Evolutionary conservation across 2,329 filamentous ascomycete species (phyloP).

Genomic region (Pseudocercospora vitis): DNA sequence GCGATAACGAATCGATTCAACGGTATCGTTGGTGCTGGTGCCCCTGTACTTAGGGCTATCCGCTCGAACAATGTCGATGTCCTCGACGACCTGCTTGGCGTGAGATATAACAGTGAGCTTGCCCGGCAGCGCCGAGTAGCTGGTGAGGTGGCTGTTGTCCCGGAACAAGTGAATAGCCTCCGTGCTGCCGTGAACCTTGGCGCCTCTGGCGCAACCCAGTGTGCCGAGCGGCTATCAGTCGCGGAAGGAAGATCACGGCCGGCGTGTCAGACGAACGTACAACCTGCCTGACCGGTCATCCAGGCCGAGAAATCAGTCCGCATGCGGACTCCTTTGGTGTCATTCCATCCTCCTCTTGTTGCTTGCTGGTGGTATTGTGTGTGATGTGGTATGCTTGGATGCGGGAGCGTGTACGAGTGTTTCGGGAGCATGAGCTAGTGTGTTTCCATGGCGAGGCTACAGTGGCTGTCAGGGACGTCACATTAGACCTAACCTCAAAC

Average conservation of each 20-base stretch:
- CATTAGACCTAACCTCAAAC: too few species aligned
- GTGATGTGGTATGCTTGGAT: too few species aligned
- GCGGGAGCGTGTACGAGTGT: too few species aligned
- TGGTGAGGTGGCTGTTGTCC: neutral
- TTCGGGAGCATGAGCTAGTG: too few species aligned
- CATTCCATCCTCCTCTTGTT: too few species aligned
- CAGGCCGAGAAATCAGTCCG: neutral
- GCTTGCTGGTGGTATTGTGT: too few species aligned
- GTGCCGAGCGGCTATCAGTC: neutral
- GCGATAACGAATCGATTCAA: neutral
- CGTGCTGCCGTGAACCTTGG: neutral
- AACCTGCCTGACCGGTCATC: neutral
- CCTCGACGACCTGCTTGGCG: neutral
- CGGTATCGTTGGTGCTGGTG: neutral
- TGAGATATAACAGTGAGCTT: neutral
- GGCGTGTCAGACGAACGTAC: neutral
- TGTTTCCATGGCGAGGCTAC: too few species aligned
- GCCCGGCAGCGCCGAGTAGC: too few species aligned
- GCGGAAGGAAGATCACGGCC: neutral
- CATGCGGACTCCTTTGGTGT: neutral
- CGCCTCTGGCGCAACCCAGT: neutral
- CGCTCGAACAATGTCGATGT: neutral
- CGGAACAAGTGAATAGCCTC: neutral
- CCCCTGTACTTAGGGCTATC: neutral
- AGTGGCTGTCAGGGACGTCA: too few species aligned